phyloP scores from a whole-genome alignment of 148 eudicot species.

The Talinum fruticosum region DNA sequence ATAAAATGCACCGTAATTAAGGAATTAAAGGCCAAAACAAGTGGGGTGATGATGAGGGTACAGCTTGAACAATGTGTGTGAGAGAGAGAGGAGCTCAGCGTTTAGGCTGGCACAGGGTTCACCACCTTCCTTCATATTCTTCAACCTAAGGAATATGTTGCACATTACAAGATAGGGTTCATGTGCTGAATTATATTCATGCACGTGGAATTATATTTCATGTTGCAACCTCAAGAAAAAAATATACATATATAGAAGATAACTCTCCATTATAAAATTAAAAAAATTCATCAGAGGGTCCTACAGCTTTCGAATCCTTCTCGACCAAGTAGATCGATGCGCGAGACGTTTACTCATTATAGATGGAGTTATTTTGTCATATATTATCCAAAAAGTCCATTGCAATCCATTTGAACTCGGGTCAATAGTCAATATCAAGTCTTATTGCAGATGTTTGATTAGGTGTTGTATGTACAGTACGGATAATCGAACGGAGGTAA shows the following conservation, averaged over 20 bases:
- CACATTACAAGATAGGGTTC: conserved; percentile 17
- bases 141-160: conserved; percentile 8
- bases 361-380: too few species aligned
- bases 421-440: too few species aligned
- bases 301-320: too few species aligned
- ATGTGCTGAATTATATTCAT: conserved; percentile 32
- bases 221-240: conserved; percentile 4
- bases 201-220: conserved; percentile 29
- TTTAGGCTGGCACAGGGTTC: conserved; percentile 28
- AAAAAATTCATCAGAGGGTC: background rate
- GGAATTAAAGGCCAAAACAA: conserved; percentile 16
- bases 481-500: background rate
- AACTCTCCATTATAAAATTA: background rate
- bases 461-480: background rate
- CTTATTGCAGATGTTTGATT: too few species aligned
- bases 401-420: too few species aligned
- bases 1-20: background rate
- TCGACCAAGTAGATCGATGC: too few species aligned
- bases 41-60: conserved; percentile 26
- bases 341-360: too few species aligned
- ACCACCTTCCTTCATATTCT: conserved; percentile 12
- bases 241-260: background rate
- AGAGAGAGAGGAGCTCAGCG: conserved; percentile 10
- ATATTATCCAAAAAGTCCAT: too few species aligned
- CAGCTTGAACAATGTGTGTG: conserved; percentile 3